Percentiles rank a stretch among this genome's conserved stretches.
phyloP scores from a whole-genome alignment of 2,329 filamentous ascomycete species.

The Fusarium goolgardi region DNA sequence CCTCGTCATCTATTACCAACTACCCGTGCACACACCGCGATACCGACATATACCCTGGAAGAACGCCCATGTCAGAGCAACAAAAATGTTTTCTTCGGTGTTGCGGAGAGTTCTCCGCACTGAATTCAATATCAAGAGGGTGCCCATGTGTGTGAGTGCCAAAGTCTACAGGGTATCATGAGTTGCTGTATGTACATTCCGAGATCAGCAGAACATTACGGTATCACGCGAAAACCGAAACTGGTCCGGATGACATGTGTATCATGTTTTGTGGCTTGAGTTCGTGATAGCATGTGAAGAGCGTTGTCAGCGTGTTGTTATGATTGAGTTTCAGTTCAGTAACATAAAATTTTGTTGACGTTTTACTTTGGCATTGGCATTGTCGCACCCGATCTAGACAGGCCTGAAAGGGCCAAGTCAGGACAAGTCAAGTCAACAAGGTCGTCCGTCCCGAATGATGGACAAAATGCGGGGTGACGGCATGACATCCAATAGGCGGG shows the following conservation, averaged over 20 bases:
- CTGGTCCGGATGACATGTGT: slow-evolving; percentile 24
- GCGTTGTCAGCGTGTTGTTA: slow-evolving; percentile 5
- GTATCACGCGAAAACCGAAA: slow-evolving; percentile 22
- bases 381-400: slow-evolving; percentile 28
- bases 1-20: not conserved
- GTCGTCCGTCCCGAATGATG: slow-evolving; percentile 25
- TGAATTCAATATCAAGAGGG: slow-evolving; percentile 9
- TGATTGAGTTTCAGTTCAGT: slow-evolving; percentile 31
- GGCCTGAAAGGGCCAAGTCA: slow-evolving; percentile 21
- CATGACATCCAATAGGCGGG: slow-evolving; percentile 35
- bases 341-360: slow-evolving; percentile 34
- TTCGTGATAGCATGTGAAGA: slow-evolving; percentile 18
- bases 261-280: slow-evolving; percentile 14
- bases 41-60: slow-evolving; percentile 17
- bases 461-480: slow-evolving; percentile 40
- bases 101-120: slow-evolving; percentile 32
- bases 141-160: not conserved
- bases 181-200: not conserved
- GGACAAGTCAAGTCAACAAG: slow-evolving; percentile 37
- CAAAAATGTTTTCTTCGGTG: slow-evolving; percentile 18
- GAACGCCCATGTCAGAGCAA: not conserved
- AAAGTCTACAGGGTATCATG: slow-evolving; percentile 32
- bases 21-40: slow-evolving; percentile 28
- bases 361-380: slow-evolving; percentile 12
- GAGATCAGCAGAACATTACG: slow-evolving; percentile 4